Evolutionary conservation across 805 yeast genomes (phyloP), one percentile per base, ranked within the genome.

Genomic region (Isabelozyma pseudorhagii): DNA sequence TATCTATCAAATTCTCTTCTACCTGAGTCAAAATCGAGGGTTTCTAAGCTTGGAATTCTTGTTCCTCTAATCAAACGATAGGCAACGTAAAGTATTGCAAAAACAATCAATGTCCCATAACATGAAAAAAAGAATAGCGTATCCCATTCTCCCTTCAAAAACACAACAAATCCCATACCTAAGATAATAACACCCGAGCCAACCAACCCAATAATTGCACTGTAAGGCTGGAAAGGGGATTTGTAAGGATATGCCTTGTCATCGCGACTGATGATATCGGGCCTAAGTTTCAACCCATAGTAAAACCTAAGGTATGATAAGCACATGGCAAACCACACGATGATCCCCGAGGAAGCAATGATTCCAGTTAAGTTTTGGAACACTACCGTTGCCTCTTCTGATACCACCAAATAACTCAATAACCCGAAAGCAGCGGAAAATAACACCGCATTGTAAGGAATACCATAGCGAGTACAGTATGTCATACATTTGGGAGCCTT

Each of bases 271-370:
- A 84, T 80, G 47, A 85, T 82, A 60, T 85, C 90, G 0, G 85
- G 84, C 43, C 91, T 67, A 46, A 71, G 66, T 54, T 77, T 74
- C 53, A 86, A 65, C 0, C 88, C 92, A 53, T 75, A 80, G 63
- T 78, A 83, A 59, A 85, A 86, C 47, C 92, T 66, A 38, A 86
- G 62, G 60, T 76, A 87, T 2, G 89, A 74, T 14, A 83, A 60
- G 56, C 87, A 82, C 79, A 86, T 81, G 5, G 89, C 87, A 54
- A 77, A 75, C 96, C 96, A 90, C 41, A 87, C 89, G 36, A 90
- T 67, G 47, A 89, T 79, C 0, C 91, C 92, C 1, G 92, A 79
- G 0, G 92, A 81, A 2, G 92, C 83, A 46, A 88, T 79, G 36
- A 88, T 75, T 55, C 83, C 82, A 7, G 87, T 79, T 50, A 88